Percentiles rank a stretch among this genome's conserved stretches.
These are phyloP conservation scores for Fraxinus anomala DNA, from an alignment of 257 asterid genomes.

Conservation along the genomic window DNA sequence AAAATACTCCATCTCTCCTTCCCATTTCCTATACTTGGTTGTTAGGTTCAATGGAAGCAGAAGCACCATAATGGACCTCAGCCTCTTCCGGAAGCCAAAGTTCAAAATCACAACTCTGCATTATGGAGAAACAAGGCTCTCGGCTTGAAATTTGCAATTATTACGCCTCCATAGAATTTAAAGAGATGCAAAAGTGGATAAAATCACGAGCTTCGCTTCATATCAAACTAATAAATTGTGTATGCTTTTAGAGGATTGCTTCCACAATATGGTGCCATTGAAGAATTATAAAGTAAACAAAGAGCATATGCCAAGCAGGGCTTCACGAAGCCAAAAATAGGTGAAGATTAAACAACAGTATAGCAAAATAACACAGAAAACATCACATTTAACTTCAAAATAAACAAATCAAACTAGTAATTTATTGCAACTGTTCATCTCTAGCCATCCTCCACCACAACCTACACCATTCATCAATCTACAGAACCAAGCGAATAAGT, in stretches of 20 bases:
- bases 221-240: too few relatives aligned
- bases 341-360: neutral
- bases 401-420: neutral
- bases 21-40: too few relatives aligned
- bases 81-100: too few relatives aligned
- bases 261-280: neutral
- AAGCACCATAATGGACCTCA: too few relatives aligned
- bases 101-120: too few relatives aligned
- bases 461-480: conserved; percentile 1
- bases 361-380: neutral
- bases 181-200: too few relatives aligned
- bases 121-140: too few relatives aligned
- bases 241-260: neutral
- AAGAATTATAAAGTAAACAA: neutral
- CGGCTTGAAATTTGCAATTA: too few relatives aligned
- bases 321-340: neutral
- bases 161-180: too few relatives aligned
- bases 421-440: neutral
- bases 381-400: neutral
- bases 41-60: too few relatives aligned
- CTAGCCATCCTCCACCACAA: neutral
- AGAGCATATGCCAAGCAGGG: neutral
- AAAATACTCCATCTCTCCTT: too few relatives aligned
- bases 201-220: too few relatives aligned
- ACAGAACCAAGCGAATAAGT: neutral